These are phyloP conservation scores for Metrosideros polymorpha DNA, from an alignment of 441 rosid genomes.

Conservation along the genomic window DNA sequence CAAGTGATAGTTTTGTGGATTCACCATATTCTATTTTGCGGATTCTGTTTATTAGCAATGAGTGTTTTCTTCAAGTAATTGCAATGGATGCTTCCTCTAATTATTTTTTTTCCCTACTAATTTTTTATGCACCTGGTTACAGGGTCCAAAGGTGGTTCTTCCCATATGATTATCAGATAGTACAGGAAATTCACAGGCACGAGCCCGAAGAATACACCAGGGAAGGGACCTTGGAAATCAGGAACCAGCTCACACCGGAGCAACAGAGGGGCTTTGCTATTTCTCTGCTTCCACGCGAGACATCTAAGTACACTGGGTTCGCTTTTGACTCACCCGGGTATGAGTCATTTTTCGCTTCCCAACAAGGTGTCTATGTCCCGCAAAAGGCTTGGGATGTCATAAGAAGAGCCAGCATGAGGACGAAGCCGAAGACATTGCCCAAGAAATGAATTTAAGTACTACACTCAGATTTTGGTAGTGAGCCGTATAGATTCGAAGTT, in stretches of 20 bases:
- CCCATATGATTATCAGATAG: slow-evolving; percentile 89
- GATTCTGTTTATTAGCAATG: not conserved
- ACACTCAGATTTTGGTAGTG: not conserved
- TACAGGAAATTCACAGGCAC: slow-evolving; percentile 81
- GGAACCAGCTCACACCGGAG: slow-evolving; percentile 59
- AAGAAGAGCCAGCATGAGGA: slow-evolving; percentile 75
- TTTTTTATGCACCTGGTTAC: slow-evolving; percentile 6
- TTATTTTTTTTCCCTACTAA: not conserved
- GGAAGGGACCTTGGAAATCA: slow-evolving; percentile 41
- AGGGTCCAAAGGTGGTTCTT: slow-evolving; percentile 90
- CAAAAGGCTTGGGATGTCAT: slow-evolving; percentile 99
- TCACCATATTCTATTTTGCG: not conserved
- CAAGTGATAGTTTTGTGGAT: not conserved
- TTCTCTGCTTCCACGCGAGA: slow-evolving; percentile 79
- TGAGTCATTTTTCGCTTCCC: slow-evolving; percentile 94
- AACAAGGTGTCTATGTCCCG: slow-evolving; percentile 77
- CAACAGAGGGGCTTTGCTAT: slow-evolving; percentile 84
- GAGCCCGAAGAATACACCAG: slow-evolving; percentile 53
- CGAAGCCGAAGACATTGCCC: slow-evolving; percentile 37
- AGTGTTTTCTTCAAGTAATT: not conserved
- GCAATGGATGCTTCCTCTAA: not conserved
- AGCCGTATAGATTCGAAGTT: slow-evolving; percentile 3
- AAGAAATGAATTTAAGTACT: slow-evolving; percentile 28
- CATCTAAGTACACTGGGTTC: slow-evolving; percentile 90
- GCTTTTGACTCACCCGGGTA: slow-evolving; percentile 98